Evolutionary conservation across 2,329 filamentous ascomycete genomes (phyloP).

Genomic region (Rhinocladiella mackenziei): DNA sequence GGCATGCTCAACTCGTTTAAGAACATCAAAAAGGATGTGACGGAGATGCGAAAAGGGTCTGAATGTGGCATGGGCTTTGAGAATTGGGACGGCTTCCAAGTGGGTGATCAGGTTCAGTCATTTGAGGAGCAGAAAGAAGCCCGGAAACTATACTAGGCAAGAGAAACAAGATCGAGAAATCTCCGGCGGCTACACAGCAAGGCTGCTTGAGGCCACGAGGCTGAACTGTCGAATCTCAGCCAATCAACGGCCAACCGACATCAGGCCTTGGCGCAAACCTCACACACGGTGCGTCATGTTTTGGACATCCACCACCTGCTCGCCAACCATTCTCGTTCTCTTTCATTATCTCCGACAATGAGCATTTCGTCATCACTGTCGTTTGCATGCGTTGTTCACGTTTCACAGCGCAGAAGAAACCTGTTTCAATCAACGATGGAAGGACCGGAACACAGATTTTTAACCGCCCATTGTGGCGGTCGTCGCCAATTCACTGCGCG

Average conservation of each 20-base stretch:
- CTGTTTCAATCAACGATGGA: constrained; percentile 14
- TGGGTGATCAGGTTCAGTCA: constrained; percentile 81
- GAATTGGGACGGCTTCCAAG: constrained; percentile 69
- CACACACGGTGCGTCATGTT: constrained; percentile 1
- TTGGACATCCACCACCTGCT: not conserved
- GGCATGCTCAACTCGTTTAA: constrained; percentile 78
- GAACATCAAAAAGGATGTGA: constrained; percentile 86
- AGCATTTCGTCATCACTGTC: not conserved
- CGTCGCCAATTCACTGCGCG: not conserved
- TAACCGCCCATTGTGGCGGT: not conserved
- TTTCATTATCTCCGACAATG: constrained; percentile 8
- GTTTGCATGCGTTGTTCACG: constrained; percentile 1
- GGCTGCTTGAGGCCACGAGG: constrained; percentile 8
- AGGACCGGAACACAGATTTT: constrained; percentile 1
- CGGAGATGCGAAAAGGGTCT: constrained; percentile 83
- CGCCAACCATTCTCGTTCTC: constrained; percentile 16
- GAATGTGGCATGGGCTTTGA: constrained; percentile 90
- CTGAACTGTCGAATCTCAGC: constrained; percentile 9
- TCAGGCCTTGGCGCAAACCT: constrained; percentile 14
- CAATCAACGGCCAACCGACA: constrained; percentile 11
- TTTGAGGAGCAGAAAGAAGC: constrained; percentile 77
- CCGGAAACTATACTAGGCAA: constrained; percentile 45
- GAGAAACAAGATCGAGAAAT: not conserved
- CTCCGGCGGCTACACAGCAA: constrained; percentile 12
- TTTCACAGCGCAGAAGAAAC: constrained; percentile 16